These are phyloP conservation scores for Jatropha curcas DNA, from an alignment of 345 rosid genomes.

Conservation along the genomic window DNA sequence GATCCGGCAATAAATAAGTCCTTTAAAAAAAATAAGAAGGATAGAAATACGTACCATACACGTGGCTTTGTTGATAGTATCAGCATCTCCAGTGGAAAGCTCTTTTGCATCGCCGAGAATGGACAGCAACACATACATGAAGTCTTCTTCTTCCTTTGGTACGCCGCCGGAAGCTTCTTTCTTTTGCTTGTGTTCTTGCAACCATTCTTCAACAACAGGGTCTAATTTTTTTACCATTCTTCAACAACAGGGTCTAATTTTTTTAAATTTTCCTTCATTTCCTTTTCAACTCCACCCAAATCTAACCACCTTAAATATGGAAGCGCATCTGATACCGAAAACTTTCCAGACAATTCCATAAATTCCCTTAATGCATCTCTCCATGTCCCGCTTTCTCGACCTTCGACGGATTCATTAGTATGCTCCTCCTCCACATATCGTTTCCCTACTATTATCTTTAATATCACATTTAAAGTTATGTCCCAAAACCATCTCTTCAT, in stretches of 20 bases:
- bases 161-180: background rate
- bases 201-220: background rate
- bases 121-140: slow-evolving; percentile 43
- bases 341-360: slow-evolving; percentile 19
- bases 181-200: slow-evolving; percentile 8
- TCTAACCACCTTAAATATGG: slow-evolving; percentile 45
- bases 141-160: slow-evolving; percentile 23
- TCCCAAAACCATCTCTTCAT: slow-evolving; percentile 38
- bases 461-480: slow-evolving; percentile 31
- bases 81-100: slow-evolving; percentile 15
- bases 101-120: background rate
- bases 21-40: no score
- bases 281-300: slow-evolving; percentile 30
- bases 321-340: slow-evolving; percentile 26
- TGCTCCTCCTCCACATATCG: background rate
- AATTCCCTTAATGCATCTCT: slow-evolving; percentile 19
- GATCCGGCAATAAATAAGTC: no score
- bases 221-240: slow-evolving; percentile 31
- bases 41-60: slow-evolving; percentile 42
- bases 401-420: slow-evolving; percentile 15
- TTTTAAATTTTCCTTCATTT: slow-evolving; percentile 29
- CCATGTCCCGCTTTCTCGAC: slow-evolving; percentile 5
- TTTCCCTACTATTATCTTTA: slow-evolving; percentile 33
- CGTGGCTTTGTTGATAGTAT: slow-evolving; percentile 33
- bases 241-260: slow-evolving; percentile 18